phyloP scores from a whole-genome alignment of 768 basidiomycete species.

The Mycena rosella region DNA sequence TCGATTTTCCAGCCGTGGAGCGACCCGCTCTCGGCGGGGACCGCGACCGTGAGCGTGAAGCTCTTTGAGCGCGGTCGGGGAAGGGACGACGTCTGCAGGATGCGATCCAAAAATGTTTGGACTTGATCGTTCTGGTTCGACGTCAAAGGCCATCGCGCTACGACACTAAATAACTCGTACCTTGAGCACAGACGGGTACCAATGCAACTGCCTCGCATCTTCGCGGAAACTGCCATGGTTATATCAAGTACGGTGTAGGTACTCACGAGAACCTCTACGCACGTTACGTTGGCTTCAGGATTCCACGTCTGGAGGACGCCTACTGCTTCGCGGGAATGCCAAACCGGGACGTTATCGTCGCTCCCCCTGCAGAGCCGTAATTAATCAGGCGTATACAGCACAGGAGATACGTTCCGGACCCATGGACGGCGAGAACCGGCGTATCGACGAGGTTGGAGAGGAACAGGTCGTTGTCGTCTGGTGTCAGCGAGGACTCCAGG shows the following conservation, averaged over 20 bases:
- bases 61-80: constrained; percentile 32
- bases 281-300: constrained; percentile 66
- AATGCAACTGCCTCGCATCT: constrained; percentile 73
- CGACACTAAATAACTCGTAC: too few relatives aligned
- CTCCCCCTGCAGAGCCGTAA: constrained; percentile 61
- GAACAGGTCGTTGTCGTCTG: constrained; percentile 92
- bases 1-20: constrained; percentile 79
- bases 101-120: constrained; percentile 64
- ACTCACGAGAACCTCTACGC: constrained; percentile 37
- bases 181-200: constrained; percentile 73
- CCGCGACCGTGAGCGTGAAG: constrained; percentile 82
- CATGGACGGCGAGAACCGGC: constrained; percentile 83
- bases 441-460: constrained; percentile 80
- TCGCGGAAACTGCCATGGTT: constrained; percentile 65
- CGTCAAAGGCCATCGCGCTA: not conserved
- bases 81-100: constrained; percentile 34
- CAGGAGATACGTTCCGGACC: constrained; percentile 56
- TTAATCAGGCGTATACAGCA: constrained; percentile 13
- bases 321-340: constrained; percentile 82
- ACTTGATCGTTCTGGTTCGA: constrained; percentile 59
- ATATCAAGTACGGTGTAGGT: not conserved
- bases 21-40: constrained; percentile 77
- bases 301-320: constrained; percentile 71
- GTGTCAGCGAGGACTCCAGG: constrained; percentile 78
- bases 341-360: constrained; percentile 90